Base-by-base conservation (phyloP, 2,329 filamentous ascomycete species). In the Fusarium pseudograminearum region DNA sequence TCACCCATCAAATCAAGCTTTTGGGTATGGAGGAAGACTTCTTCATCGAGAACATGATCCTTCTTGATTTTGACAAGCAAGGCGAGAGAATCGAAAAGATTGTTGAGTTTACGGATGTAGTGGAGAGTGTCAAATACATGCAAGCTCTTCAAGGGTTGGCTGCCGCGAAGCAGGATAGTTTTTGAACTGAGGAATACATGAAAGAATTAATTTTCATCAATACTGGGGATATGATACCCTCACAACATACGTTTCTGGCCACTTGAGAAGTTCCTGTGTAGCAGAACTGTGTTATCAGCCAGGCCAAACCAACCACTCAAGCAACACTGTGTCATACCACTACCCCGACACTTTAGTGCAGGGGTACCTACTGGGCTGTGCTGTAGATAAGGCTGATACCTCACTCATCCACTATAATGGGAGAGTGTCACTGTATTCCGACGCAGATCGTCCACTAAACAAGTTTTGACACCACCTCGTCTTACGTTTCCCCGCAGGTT, bases 51-150 rank as follows among this genome's bases (percentile, higher is more conserved):
- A 58, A 58, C 2, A 20, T 58, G 18, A 45, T 58, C 28, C 30
- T 54, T 4, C 38, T 54, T 2, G 16, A 54, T n/a, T 34, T 58
- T 5, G 56, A 54, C 6, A 14, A 38, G 12, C 11, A 26, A 6
- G 38, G 56, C 0, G 15, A 36, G 7, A 58, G 30, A 10, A 45
- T 58, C 7, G 18, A 10, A 11, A 58, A 54, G 16, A 54, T 54
- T 18, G 5, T 58, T 5, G 56, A 58, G 11, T 58, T 54, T 22
- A 58, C 56, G 3, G 56, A 58, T 54, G 56, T 24, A 2, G 5
- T 18, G 12, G 48, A 58, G 8, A 58, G 56, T 9, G 38, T 24
- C 15, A 34, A 22, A 10, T 58, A 54, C 7, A 54, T 58, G 31
- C 16, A 10, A 5, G 11, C 28, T 4, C 28, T 57, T 4, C 54